Base-by-base conservation (phyloP, 352 stramenopile genomes). In the Phytophthora ramorum region DNA sequence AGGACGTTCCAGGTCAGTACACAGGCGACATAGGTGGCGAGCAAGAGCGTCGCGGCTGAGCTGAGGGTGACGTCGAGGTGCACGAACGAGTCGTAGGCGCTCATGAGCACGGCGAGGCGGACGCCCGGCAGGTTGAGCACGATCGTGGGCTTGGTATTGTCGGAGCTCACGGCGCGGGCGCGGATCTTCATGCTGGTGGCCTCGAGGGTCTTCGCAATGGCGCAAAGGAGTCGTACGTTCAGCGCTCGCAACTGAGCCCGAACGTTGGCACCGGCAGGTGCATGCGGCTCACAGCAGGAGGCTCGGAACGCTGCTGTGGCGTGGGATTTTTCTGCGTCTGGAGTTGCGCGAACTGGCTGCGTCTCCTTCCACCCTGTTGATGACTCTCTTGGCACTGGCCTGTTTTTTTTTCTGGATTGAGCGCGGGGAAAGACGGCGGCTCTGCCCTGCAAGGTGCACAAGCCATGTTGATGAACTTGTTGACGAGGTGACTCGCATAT, bases 351-450 rank as follows among this genome's bases (percentile, higher is more conserved):
- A n/a, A 32, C 26, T 50, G 41, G 43, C 44, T 38, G n/a, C n/a
- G n/a, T n/a, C n/a, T n/a, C n/a, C n/a, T n/a, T n/a, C n/a, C n/a
- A n/a, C n/a, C n/a, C n/a, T 41, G 47, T 62, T 44, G 44, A 60
- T 63, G 62, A 51, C 57, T 60, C 51, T 62, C 40, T 40, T 62
- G 44, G 41, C 48, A 34, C 63, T 73, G 68, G 35, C 63, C 68
- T 67, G 58, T 71, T 46, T 73, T 68, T 76, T 69, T 44, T 76
- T 69, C 35, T 35, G 22, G 51, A 63, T 58, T 75, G 63, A 28
- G 45, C n/a, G 34, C 35, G 26, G 49, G 30, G 20, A 47, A 44
- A 30, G 41, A 43, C 46, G 55, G n/a, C 34, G 50, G 30, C 47
- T n/a, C 7, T 30, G 55, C 41, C 14, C 16, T 19, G 41, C 12